Evolutionary conservation across 164 flowering plant species (phyloP).

Genomic region (Stephania yunnanensis): DNA sequence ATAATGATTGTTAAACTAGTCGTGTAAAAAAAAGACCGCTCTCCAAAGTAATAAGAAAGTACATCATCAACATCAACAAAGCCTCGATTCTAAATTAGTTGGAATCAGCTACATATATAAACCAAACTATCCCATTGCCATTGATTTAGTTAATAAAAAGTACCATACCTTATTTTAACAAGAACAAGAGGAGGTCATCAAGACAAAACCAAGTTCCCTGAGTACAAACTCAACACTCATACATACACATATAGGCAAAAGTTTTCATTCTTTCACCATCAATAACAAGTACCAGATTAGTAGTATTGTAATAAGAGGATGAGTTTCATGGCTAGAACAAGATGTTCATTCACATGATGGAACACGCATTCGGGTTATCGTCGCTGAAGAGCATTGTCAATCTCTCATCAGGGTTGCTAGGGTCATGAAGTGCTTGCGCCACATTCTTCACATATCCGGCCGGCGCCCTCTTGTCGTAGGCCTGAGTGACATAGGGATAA

Average conservation of each 20-base stretch:
- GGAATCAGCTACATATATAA: no score
- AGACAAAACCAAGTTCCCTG: background rate
- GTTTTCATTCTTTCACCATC: background rate
- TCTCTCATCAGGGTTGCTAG: slow-evolving; percentile 34
- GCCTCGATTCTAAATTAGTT: no score
- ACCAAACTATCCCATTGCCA: no score
- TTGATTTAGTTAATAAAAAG: background rate
- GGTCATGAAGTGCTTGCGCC: slow-evolving; percentile 37
- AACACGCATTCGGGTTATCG: slow-evolving; percentile 67
- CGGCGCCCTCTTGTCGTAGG: slow-evolving; percentile 71
- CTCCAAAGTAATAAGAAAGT: no score
- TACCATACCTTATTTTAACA: background rate
- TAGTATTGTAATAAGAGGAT: background rate
- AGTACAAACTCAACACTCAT: background rate
- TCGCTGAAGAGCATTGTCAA: slow-evolving; percentile 51
- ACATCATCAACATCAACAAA: no score
- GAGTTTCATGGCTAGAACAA: background rate
- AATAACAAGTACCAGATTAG: background rate
- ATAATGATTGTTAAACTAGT: no score
- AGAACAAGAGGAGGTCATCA: background rate
- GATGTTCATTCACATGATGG: slow-evolving; percentile 43
- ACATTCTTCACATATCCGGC: slow-evolving; percentile 53
- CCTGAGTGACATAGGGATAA: slow-evolving; percentile 50
- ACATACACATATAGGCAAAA: background rate
- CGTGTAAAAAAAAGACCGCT: no score